A percentile compares a stretch with the other conserved stretches of the same genome.
Conservation (phyloP, 73 alveolate genomes). For the Tetrahymena elliotti region DNA sequence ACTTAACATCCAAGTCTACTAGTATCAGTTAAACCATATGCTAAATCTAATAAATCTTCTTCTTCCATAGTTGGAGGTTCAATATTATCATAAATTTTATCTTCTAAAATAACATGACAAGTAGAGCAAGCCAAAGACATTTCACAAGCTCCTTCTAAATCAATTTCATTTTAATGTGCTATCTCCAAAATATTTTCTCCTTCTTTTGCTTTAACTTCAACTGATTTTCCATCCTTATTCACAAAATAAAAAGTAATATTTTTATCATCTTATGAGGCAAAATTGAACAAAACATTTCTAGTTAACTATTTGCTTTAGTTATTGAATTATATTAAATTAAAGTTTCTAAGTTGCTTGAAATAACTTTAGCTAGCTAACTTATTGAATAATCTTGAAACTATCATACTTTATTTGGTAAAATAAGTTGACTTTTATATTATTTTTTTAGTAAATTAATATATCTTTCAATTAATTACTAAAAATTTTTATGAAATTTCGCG, state of each 20-base stretch:
- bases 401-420: not conserved
- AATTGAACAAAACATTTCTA: not conserved
- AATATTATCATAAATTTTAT: slow-evolving; percentile 52
- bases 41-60: slow-evolving; percentile 79
- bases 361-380: not conserved
- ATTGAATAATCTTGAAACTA: not conserved
- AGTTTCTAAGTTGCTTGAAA: not conserved
- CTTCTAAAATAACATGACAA: slow-evolving; percentile 71
- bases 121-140: slow-evolving; percentile 79
- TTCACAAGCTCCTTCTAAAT: slow-evolving; percentile 86
- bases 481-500: not conserved
- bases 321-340: not conserved
- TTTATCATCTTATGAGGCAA: not conserved
- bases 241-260: slow-evolving; percentile 6
- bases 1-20: slow-evolving; percentile 81
- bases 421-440: too few relatives aligned
- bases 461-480: not conserved
- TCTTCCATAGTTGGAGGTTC: slow-evolving; percentile 64
- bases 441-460: not conserved
- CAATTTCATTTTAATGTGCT: slow-evolving; percentile 65
- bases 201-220: slow-evolving; percentile 48
- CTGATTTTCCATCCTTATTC: slow-evolving; percentile 45
- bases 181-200: slow-evolving; percentile 66
- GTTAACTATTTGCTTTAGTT: not conserved
- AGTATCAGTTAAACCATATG: slow-evolving; percentile 80